Conservation (phyloP, 31 red algal species). For the Porphyra umbilicalis region DNA sequence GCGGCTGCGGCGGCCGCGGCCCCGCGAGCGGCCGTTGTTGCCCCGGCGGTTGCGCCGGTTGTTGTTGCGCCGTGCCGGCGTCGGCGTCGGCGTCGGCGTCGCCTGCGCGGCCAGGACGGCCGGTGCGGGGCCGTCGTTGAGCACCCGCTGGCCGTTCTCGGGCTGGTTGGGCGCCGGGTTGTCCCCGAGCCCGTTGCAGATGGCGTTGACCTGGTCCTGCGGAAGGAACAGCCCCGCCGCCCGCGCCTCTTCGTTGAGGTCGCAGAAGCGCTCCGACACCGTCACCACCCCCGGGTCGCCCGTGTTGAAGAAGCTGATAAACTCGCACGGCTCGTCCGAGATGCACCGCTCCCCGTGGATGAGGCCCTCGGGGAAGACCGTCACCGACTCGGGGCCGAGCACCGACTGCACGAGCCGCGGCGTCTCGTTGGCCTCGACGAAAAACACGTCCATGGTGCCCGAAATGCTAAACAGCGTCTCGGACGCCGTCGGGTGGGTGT, state of each 20-base stretch:
- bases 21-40: no score
- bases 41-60: no score
- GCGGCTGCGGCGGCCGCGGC: no score
- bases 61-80: no score
- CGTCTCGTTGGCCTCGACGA: constrained; percentile 1
- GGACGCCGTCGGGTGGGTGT: constrained; percentile 5
- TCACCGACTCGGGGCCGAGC: not conserved
- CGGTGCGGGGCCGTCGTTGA: no score
- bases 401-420: not conserved
- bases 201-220: not conserved
- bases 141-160: not conserved
- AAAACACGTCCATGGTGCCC: not conserved
- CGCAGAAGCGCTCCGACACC: not conserved
- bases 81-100: no score
- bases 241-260: not conserved
- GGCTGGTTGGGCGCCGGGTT: not conserved
- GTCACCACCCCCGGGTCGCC: constrained; percentile 4
- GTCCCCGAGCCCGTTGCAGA: not conserved
- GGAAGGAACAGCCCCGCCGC: not conserved
- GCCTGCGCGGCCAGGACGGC: no score
- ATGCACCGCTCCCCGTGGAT: constrained; percentile 3
- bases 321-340: not conserved
- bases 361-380: constrained; percentile 3
- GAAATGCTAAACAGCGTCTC: constrained; percentile 2
- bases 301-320: constrained; percentile 5